Evolutionary conservation across 352 stramenopile genomes (phyloP).

Genomic region (Elongisporangium prolatum): DNA sequence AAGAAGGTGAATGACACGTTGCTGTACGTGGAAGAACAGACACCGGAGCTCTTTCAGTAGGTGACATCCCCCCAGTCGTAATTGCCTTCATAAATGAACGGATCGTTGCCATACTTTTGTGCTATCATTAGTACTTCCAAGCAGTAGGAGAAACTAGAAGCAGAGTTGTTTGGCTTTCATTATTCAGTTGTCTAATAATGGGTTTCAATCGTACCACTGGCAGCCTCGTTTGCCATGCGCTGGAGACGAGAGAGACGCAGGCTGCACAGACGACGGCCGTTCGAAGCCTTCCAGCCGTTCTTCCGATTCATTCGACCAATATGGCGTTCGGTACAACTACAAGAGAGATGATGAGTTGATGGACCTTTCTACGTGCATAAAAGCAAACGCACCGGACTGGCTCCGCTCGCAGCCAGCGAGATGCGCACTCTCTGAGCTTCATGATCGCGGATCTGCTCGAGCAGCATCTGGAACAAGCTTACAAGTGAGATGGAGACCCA

Average conservation of each 20-base stretch:
- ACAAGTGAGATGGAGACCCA: not conserved
- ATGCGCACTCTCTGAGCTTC: slow-evolving; percentile 13
- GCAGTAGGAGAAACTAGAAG: no score
- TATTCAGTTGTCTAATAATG: not conserved
- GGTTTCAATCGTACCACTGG: slow-evolving; percentile 49
- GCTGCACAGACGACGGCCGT: slow-evolving; percentile 10
- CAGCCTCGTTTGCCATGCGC: slow-evolving; percentile 33
- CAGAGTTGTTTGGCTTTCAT: not conserved
- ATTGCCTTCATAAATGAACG: not conserved
- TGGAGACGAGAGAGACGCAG: slow-evolving; percentile 6
- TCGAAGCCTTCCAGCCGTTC: slow-evolving; percentile 20
- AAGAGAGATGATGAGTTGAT: not conserved
- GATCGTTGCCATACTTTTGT: not conserved
- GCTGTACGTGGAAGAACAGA: slow-evolving; percentile 85
- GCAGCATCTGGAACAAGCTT: slow-evolving; percentile 3
- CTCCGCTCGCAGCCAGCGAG: slow-evolving; percentile 14
- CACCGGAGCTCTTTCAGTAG: slow-evolving; percentile 84
- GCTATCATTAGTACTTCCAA: no score
- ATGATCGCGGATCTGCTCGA: slow-evolving; percentile 29
- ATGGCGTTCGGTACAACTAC: slow-evolving; percentile 32
- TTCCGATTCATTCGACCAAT: slow-evolving; percentile 36
- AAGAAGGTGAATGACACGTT: slow-evolving; percentile 84
- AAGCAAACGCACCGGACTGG: slow-evolving; percentile 18
- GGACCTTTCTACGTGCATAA: not conserved
- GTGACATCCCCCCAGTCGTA: slow-evolving; percentile 1